Conservation (phyloP, 164 flowering plant genomes). For the Pachysandra terminalis region DNA sequence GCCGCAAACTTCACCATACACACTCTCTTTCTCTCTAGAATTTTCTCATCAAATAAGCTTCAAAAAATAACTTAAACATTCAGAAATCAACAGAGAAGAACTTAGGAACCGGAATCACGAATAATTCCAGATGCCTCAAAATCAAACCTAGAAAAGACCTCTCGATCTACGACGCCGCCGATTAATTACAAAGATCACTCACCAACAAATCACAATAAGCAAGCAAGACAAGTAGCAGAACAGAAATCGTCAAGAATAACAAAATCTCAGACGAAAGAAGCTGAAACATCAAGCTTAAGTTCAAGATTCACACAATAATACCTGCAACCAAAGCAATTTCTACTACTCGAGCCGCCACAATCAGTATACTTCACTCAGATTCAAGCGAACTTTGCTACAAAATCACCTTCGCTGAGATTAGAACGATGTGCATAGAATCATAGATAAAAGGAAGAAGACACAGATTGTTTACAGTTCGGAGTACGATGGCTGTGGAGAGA, state of each 20-base stretch:
- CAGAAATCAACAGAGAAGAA: too few species aligned
- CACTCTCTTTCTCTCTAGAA: too few species aligned
- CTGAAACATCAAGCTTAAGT: neutral
- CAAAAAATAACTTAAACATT: neutral
- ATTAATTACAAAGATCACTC: neutral
- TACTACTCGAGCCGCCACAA: neutral
- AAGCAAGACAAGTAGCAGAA: too few species aligned
- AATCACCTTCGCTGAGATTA: neutral
- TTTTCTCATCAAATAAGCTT: too few species aligned
- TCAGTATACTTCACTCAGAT: conserved; percentile 7
- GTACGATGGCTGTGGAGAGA: too few species aligned
- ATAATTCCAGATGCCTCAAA: too few species aligned
- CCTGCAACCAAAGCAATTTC: conserved; percentile 10
- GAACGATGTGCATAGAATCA: too few species aligned
- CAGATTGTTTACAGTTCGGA: too few species aligned
- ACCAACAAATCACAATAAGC: neutral
- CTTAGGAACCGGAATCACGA: too few species aligned
- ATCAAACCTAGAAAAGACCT: neutral
- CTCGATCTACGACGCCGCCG: conserved; percentile 4
- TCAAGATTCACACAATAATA: neutral
- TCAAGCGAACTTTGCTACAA: neutral
- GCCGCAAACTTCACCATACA: too few species aligned
- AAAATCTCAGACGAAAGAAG: too few species aligned
- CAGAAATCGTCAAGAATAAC: too few species aligned
- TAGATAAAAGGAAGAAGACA: neutral